Evolutionary conservation across 169 alveolate genomes (phyloP), one percentile per base, ranked within the genome.

Genomic region (Babesia ovis): DNA sequence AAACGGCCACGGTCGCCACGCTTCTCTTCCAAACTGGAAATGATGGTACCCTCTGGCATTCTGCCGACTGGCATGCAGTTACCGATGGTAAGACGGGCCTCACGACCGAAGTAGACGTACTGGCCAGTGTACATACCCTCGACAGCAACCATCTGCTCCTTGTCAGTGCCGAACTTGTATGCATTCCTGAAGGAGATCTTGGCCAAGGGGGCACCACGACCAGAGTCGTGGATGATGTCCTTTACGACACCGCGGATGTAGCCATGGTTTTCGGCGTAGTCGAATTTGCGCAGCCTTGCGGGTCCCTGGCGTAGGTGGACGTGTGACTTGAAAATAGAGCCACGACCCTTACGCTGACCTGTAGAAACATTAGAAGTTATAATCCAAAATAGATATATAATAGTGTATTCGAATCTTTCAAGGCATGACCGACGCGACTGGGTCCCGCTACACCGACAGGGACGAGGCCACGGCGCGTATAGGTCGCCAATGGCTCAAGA

Each of bases 101-200:
- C 96, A 61, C 86, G 85, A 37, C 99, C 99, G 79, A 98, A 97
- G 92, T 97, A 97, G 57, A 98, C 92, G 93, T 92, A 98, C 91
- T 98, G 98, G 25, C 99, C 99, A 25, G 99, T 92, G 94, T 96
- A 95, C 92, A 95, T 89, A 23, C 99, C 99, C 91, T 98, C 99
- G 37, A 95, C 97, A 25, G 99, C 99, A 46, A 96, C 94, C 94
- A 97, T 93, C 80, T 92, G 90, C 92, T 97, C 98, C 87, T 95
- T 96, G 83, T 95, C 88, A 58, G 92, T 90, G 88, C 95, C 94
- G 91, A 91, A 98, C 81, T 91, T 92, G 92, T 97, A 96, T 22
- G 99, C 98, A 84, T 97, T 98, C 69, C 98, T 94, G 97, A 98
- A 98, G 39, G 84, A 85, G 43, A 97, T 95, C 68, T 92, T 90